Conservation (phyloP, 345 rosid species). For the Carallia pectinifolia region DNA sequence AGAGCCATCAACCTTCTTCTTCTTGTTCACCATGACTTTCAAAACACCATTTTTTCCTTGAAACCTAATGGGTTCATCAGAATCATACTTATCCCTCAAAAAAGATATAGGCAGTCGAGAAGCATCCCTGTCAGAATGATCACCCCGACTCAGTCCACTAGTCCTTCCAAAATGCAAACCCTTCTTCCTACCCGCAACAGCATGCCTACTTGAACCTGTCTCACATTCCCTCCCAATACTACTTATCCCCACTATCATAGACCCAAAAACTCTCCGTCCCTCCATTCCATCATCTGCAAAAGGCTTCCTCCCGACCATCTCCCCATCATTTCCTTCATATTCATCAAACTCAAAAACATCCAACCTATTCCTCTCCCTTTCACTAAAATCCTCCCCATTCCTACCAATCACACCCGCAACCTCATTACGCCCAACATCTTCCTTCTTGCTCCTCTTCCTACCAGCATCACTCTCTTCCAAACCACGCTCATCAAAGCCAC, state of each 20-base stretch:
- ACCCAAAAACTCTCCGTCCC: constrained; percentile 45
- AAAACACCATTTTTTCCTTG: constrained; percentile 94
- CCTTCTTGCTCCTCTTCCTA: constrained; percentile 51
- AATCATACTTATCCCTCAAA: constrained; percentile 47
- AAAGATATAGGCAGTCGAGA: constrained; percentile 33
- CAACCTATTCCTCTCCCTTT: constrained; percentile 53
- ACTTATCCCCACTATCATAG: constrained; percentile 33
- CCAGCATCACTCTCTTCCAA: constrained; percentile 36
- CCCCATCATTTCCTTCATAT: constrained; percentile 66
- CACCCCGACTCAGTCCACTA: constrained; percentile 35
- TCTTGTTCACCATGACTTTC: constrained; percentile 82
- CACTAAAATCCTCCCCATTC: constrained; percentile 42
- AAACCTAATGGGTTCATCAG: constrained; percentile 69
- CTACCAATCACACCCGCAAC: constrained; percentile 36
- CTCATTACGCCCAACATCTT: constrained; percentile 30
- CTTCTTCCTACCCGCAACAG: constrained; percentile 48
- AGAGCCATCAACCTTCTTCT: constrained; percentile 49
- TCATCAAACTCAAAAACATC: constrained; percentile 84
- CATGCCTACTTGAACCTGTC: constrained; percentile 48
- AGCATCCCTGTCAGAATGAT: constrained; percentile 36
- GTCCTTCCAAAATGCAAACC: constrained; percentile 41
- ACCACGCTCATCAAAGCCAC: constrained; percentile 30
- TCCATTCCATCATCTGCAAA: constrained; percentile 41
- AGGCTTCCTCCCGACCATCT: constrained; percentile 38
- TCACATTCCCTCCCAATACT: constrained; percentile 46